phyloP scores from a whole-genome alignment of 1,284 basidiomycete genomes.

The Ustilago hordei region DNA sequence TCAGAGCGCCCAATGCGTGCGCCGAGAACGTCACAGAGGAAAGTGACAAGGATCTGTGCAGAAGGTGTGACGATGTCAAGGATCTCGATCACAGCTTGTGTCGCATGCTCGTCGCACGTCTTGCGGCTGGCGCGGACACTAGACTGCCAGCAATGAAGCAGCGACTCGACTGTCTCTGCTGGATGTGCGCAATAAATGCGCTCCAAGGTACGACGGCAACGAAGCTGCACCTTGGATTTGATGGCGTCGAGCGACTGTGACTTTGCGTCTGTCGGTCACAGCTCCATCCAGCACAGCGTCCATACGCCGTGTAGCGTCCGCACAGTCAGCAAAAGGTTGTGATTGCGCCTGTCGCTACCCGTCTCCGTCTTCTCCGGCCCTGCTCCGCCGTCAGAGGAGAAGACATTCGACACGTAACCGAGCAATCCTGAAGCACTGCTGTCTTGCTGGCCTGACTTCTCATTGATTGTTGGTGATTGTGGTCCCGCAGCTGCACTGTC shows the following conservation, averaged over 20 bases:
- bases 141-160: slow-evolving; percentile 80
- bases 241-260: slow-evolving; percentile 45
- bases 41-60: slow-evolving; percentile 87
- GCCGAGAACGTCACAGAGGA: slow-evolving; percentile 79
- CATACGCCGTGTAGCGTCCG: slow-evolving; percentile 55
- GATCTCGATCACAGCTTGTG: slow-evolving; percentile 77
- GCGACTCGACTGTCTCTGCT: slow-evolving; percentile 82
- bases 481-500: not conserved
- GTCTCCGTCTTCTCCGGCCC: slow-evolving; percentile 12
- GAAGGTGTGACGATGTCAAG: slow-evolving; percentile 85
- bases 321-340: slow-evolving; percentile 37
- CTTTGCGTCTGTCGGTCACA: slow-evolving; percentile 34
- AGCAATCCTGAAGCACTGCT: slow-evolving; percentile 34
- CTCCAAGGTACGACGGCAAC: slow-evolving; percentile 73
- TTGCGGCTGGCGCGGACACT: slow-evolving; percentile 16
- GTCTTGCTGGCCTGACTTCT: slow-evolving; percentile 12
- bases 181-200: slow-evolving; percentile 85
- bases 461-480: slow-evolving; percentile 6
- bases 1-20: slow-evolving; percentile 71
- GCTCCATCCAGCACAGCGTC: slow-evolving; percentile 23
- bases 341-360: slow-evolving; percentile 5
- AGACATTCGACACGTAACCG: slow-evolving; percentile 60
- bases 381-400: slow-evolving; percentile 31
- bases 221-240: slow-evolving; percentile 28
- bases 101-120: slow-evolving; percentile 2